Evolutionary conservation across 352 stramenopile genomes (phyloP), one percentile per base, ranked within the genome.

Genomic region (Phytophthora boehmeriae): DNA sequence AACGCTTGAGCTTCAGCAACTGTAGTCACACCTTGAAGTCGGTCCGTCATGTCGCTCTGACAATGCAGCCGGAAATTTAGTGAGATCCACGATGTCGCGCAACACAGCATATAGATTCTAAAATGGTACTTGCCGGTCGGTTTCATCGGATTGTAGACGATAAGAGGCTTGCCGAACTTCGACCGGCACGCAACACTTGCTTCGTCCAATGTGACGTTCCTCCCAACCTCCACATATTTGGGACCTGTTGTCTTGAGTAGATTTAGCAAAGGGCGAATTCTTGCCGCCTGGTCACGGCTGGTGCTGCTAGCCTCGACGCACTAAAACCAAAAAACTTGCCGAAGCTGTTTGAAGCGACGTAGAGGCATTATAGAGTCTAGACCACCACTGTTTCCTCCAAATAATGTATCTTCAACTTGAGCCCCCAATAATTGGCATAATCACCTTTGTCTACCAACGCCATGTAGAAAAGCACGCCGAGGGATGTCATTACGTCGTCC

Each of bases 61-160:
- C 66, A 65, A 22, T 78, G 60, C 14, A 75, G 44, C 19, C 51
- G 45, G 43, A 61, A 75, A 34, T 43, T 63, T 1, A 69, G 22
- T 1, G 45, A 30, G 8, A 73, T 45, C 58, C 65, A 73, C 28
- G 59, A 48, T 13, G 65, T 66, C 2, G 65, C 20, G 20, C 59
- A 69, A 30, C 65, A 68, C 17, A 32, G 39, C 49, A 42, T 42
- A 17, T 42, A 16, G 5, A 42, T 9, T 6, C 35, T 9, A 16
- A 42, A 42, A 16, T 42, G 35, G 5, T 42, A 42, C 35, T 42
- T 42, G 4, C 35, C 35, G 14, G 35, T 42, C 4, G 5, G 35
- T 16, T 42, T 42, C 35, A 42, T 42, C 4, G 35, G 35, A 16
- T 16, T 42, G 35, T 42, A 42, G 35, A 42, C 5, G 35, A 42